Conservation (phyloP, 805 yeast species). For the Pichia ethanolica region DNA sequence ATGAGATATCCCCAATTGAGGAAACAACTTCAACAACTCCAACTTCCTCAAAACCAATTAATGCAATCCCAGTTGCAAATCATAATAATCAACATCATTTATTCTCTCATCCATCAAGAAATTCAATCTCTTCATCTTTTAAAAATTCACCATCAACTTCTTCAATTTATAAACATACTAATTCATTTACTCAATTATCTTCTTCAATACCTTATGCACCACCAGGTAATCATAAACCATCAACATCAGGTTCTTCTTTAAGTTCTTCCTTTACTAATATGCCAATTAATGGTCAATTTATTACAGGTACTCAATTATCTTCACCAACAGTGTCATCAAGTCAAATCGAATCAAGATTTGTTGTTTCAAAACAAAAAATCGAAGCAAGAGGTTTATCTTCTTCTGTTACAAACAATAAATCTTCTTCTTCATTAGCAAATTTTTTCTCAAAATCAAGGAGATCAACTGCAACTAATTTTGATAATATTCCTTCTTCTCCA, state of each 20-base stretch:
- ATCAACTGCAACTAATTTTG: constrained; percentile 23
- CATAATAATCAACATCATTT: background rate
- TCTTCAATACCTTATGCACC: constrained; percentile 63
- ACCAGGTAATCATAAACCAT: constrained; percentile 47
- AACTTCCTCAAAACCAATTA: too few relatives aligned
- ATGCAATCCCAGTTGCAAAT: background rate
- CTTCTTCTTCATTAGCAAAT: constrained; percentile 43
- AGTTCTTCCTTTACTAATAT: constrained; percentile 24
- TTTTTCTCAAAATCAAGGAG: constrained; percentile 43
- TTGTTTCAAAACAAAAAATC: constrained; percentile 71
- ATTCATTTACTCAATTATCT: constrained; percentile 38
- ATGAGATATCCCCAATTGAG: too few relatives aligned
- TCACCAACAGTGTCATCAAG: constrained; percentile 58
- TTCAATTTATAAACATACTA: constrained; percentile 12
- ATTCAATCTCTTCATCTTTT: constrained; percentile 1
- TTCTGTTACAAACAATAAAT: constrained; percentile 17
- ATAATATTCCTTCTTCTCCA: constrained; percentile 26
- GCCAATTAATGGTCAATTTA: constrained; percentile 53
- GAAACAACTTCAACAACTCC: too few relatives aligned
- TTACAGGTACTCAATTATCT: constrained; percentile 56
- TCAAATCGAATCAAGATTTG: constrained; percentile 77
- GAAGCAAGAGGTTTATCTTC: constrained; percentile 31
- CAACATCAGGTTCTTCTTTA: constrained; percentile 19
- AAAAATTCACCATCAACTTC: constrained; percentile 5
- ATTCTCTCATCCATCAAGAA: background rate